Evolutionary conservation across 1,284 basidiomycete genomes (phyloP), one percentile per base, ranked within the genome.

Genomic region (Naganishia albida): DNA sequence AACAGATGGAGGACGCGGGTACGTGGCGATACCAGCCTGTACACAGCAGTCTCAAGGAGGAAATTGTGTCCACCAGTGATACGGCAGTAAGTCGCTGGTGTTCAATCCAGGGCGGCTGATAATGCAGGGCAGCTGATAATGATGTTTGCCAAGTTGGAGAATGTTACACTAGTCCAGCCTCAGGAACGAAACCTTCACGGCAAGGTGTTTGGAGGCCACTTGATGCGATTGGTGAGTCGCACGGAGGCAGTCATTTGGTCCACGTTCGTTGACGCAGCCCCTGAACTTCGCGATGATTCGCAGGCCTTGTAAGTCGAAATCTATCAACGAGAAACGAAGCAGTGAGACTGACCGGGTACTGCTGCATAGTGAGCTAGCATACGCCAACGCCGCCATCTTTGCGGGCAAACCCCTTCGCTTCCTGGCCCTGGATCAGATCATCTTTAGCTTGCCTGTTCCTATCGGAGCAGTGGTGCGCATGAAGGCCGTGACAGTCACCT

Each of bases 131-230:
- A 34, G 34, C 34, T 34, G 42, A 44, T 25, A 42, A 53, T 20
- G 26, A 13, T 7, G 2, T 18, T 15, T 13, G 68, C 2, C 64
- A 72, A 66, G 71, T 70, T 66, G 28, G 72, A 69, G 59, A 72
- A 53, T 62, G 75, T 68, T 26, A 71, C 72, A 57, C 79, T 90
- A 59, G 91, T 91, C 88, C 90, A 90, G 74, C 89, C 90, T 0
- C 89, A 91, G 79, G 88, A 90, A 74, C 83, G 89, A 72, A 91
- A 92, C 72, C 82, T 91, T 2, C 89, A 91, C 74, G 87, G 87
- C 70, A 91, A 91, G 74, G 83, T 91, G 10, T 91, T 91, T 72
- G 89, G 89, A 80, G 85, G 85, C 76, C 76, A 83, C 68, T 73
- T 86, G 48, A 85, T 86, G 84, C 80, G 88, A 25, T 79, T 88